Base-by-base conservation (phyloP, 2,329 filamentous ascomycete species). In the Dendrostoma leiphaemia region DNA sequence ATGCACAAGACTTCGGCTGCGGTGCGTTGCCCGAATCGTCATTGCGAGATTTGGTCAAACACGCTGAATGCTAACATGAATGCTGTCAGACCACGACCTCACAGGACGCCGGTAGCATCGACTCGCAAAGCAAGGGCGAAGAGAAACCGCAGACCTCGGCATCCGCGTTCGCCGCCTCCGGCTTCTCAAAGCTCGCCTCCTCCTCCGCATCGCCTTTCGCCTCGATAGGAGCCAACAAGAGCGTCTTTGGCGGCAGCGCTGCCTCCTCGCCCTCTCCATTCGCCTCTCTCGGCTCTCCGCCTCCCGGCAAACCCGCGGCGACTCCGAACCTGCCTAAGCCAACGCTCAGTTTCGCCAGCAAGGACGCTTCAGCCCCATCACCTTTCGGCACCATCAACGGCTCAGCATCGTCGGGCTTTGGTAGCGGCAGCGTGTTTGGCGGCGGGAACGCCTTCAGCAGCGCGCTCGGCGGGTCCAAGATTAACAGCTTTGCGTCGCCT, bases 401-500 rank as follows among this genome's bases (percentile, higher is more conserved):
- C 52, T 51, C 31, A 28, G 47, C 45, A 44, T 51, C 65, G 9
- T 61, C 65, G 12, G 64, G 63, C 64, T 61, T 71, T 66, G 53
- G 67, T 17, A 62, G 66, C 17, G 62, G 68, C 53, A 65, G 65
- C 6, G 43, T 46, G n/a, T 88, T 88, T 63, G 72, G 70, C 12
- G 64, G 70, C 28, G 66, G 69, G 9, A 59, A 54, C 47, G 60
- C 61, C 9, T 67, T 75, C 35, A 71, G 71, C 37, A 64, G 68
- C 40, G 59, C 63, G 3, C 62, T 79, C 6, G 63, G 69, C 0
- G 72, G 74, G 29, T 64, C 66, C 4, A 80, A 78, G 58, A 70
- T 91, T 9, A 79, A 80, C 2, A 88, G 81, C 61, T 96, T 96
- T 70, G 90, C 85, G 38, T 84, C 85, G 43, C 79, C 84, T 21